phyloP scores from a whole-genome alignment of 352 stramenopile genomes.

The Phytophthora foliorum region DNA sequence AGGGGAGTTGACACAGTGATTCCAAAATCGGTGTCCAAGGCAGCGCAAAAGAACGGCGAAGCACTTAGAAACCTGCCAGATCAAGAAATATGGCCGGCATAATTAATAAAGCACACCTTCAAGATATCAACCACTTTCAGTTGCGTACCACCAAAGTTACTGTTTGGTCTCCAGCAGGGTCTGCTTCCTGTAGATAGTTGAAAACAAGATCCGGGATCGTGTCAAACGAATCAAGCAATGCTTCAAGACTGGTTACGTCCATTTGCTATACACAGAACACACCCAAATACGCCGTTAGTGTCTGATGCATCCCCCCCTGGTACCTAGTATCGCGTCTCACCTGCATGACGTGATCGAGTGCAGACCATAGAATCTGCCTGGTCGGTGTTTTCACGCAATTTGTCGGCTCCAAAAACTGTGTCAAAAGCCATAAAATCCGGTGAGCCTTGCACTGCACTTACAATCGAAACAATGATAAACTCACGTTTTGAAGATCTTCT shows the following conservation, averaged over 20 bases:
- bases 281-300: constrained; percentile 12
- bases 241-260: constrained; percentile 81
- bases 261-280: constrained; percentile 59
- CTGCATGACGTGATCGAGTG: constrained; percentile 88
- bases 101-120: not conserved
- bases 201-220: constrained; percentile 90
- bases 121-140: not conserved
- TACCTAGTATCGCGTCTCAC: constrained; percentile 31
- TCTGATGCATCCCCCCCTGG: not conserved
- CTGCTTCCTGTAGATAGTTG: constrained; percentile 84
- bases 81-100: not conserved
- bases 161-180: constrained; percentile 72
- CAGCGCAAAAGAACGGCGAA: constrained; percentile 79
- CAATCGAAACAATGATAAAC: constrained; percentile 4
- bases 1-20: constrained; percentile 77
- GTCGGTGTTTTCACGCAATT: constrained; percentile 88
- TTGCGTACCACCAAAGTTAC: constrained; percentile 79
- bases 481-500: constrained; percentile 74
- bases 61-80: constrained; percentile 79
- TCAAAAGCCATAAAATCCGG: constrained; percentile 2
- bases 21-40: constrained; percentile 87
- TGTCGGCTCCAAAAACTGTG: constrained; percentile 73
- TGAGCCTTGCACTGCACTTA: not conserved
- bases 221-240: constrained; percentile 86
- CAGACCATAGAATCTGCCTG: constrained; percentile 80